Evolutionary conservation across 495 filamentous ascomycete species (phyloP), one percentile per base, ranked within the genome.

Genomic region (Clavariopsis aquatica): DNA sequence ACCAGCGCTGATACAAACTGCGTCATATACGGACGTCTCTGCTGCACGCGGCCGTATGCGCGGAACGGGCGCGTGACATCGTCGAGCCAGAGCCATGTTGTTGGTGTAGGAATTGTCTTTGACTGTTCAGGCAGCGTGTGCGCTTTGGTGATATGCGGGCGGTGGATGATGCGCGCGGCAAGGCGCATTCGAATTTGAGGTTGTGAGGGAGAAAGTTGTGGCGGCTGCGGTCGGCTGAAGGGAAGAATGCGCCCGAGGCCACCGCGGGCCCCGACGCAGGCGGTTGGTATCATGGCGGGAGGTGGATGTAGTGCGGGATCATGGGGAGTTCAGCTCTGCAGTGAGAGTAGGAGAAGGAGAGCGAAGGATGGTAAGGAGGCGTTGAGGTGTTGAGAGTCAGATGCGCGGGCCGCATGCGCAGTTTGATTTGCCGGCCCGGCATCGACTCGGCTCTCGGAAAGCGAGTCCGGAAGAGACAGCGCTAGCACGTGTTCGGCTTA

Each of bases 1-100:
- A 90, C 79, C 31, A 96, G 75, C 46, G 89, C 83, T 65, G 84
- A 91, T 63, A 78, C 78, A 64, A 96, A 71, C 77, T 97, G 93
- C 3, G 91, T 96, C 9, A 81, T 74, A 71, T 89, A 91, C 7
- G 93, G 93, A 60, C 88, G 74, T 49, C 81, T 82, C 34, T 81
- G 78, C 74, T 94, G 90, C 15, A 82, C 81, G 27, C 87, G 81
- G 13, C 82, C 85, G 70, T 94, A 97, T 8, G 86, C 85, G 66
- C 84, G 77, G 56, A 93, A 84, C 1, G 83, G 76, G 28, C 38
- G 36, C 13, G 49, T 27, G 20, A 77, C 43, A 23, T 73, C 70
- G 15, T 73, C 68, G 20, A 74, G 62, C 73, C 74, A 77, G 47
- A 72, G 49, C 68, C 66, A 74, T 26, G 57, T 54, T 5, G 75